Percentiles rank a stretch among this genome's conserved stretches.
Conservation (phyloP, 2,329 filamentous ascomycete genomes). For the Paraphoma sp. region DNA sequence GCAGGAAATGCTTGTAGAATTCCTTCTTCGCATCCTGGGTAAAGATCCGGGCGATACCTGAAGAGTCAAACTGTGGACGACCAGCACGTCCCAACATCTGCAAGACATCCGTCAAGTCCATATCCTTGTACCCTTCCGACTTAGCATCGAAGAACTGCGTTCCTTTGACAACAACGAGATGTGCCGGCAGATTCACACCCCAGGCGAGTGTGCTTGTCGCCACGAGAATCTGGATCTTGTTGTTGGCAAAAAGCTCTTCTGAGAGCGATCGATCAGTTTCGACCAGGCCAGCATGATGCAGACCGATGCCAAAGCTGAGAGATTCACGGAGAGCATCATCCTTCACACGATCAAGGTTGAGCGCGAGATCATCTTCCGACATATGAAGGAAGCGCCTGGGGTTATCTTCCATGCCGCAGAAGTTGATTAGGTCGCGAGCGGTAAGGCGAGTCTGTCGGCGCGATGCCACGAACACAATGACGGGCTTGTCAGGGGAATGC, state of each 20-base stretch:
- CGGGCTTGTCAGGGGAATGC: conserved; percentile 94
- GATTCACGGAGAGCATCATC: conserved; percentile 92
- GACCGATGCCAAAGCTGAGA: conserved; percentile 94
- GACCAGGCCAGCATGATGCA: conserved; percentile 96
- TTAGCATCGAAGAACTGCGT: conserved; percentile 99
- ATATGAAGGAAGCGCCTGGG: conserved; percentile 91
- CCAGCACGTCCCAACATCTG: conserved; percentile 98
- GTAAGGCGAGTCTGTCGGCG: conserved; percentile 93
- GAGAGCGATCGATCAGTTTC: conserved; percentile 91
- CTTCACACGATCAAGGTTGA: conserved; percentile 88
- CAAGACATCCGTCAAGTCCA: conserved; percentile 97
- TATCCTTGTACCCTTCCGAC: conserved; percentile 96
- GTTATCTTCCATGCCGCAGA: conserved; percentile 98
- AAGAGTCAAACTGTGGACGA: conserved; percentile 93
- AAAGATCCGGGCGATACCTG: conserved; percentile 95
- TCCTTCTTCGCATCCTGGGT: conserved; percentile 98
- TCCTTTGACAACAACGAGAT: conserved; percentile 96
- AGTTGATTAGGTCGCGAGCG: conserved; percentile 94
- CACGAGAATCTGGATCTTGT: conserved; percentile 96
- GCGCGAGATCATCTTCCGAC: conserved; percentile 89
- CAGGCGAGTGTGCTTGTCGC: conserved; percentile 96
- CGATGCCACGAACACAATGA: conserved; percentile 97
- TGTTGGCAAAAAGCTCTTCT: conserved; percentile 94
- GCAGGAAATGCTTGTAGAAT: conserved; percentile 99
- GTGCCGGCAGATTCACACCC: conserved; percentile 97